Evolutionary conservation across 805 yeast species (phyloP), one percentile per base, ranked within the genome.

Genomic region (Yamadazyma olivae): DNA sequence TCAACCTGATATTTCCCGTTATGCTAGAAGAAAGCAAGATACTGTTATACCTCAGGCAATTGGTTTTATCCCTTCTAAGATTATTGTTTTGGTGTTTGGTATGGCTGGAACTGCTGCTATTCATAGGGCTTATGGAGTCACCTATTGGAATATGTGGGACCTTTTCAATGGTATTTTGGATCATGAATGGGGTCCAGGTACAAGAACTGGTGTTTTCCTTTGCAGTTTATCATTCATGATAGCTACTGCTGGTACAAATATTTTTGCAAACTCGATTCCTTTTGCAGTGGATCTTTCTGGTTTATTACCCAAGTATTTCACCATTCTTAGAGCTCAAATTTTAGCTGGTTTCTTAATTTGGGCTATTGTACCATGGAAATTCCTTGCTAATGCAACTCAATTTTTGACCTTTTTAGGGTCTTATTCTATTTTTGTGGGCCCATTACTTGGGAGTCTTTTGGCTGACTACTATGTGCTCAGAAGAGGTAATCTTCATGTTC

Each of bases 91-190:
- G 17, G 9, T 45, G 2, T 30, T 45, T 14, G 49, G 47, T 8
- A 43, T 45, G 47, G 38, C 37, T 19, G 18, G 36, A n/a, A 33
- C 41, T 6, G 30, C 26, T 21, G 34, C 45, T 4, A 23, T 45
- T 12, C 26, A 31, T 17, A 40, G 47, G 28, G 45, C 45, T 16
- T 43, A 45, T 30, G 49, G 57, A 15, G 36, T 27, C 4, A 43
- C 48, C 2, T 54, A 54, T 35, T 54, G 59, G 59, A 53, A 45
- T 27, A 49, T 49, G 48, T 54, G 58, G 58, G 57, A 48, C 20
- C 38, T 53, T 23, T 27, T 52, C 24, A 34, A 39, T 10, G 58
- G 55, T 10, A 54, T 54, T 27, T 34, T 52, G 7, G 58, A 54
- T 22, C 34, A 51, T 29, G 52, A 51, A 27, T 54, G 58, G 58